Base-by-base conservation (phyloP, 306 rosid species). In the Cicer pinnatifidum region DNA sequence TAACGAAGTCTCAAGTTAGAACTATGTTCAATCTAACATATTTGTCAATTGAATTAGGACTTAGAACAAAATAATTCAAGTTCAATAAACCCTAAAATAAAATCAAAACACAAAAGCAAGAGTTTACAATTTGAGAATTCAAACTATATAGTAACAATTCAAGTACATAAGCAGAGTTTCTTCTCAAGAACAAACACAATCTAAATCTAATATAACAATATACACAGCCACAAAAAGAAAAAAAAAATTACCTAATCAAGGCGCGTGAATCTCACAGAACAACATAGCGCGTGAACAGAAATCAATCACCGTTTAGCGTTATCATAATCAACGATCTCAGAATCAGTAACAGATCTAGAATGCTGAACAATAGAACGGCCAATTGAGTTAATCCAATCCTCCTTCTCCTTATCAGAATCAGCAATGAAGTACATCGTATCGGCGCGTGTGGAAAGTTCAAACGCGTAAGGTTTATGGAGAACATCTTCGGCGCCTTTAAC, bases 381-480 rank as follows among this genome's bases (percentile, higher is more conserved):
- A 33, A 89, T 83, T 54, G 91, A 85, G 72, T 85, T 89, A 85
- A 86, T 89, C 93, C 91, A 86, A 11, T 86, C 90, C 78, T 85
- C 91, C 80, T 83, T 86, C 67, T 86, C 91, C 76, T 83, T 85
- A 78, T 86, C 89, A 5, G 88, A 82, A 46, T 82, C 91, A 58
- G 87, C 87, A 80, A 84, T 72, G 86, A 87, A 87, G 84, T 82
- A 85, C 88, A 87, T 85, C 13, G 88, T 85, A 28, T 87, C 88
- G 9, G 85, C 20, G 65, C 85, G 82, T 38, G 87, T 78, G 16
- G 88, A 82, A 6, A 87, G 82, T 58, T 87, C 88, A 62, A 84
- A 87, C 1, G 91, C 81, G 82, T 57, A 75, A 48, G 81, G 87
- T 38, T 85, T 84, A 76, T 82, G 79, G 9, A 87, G 58, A 37